Evolutionary conservation across 2,329 filamentous ascomycete species (phyloP).

Genomic region (Epichloe aotearoae): DNA sequence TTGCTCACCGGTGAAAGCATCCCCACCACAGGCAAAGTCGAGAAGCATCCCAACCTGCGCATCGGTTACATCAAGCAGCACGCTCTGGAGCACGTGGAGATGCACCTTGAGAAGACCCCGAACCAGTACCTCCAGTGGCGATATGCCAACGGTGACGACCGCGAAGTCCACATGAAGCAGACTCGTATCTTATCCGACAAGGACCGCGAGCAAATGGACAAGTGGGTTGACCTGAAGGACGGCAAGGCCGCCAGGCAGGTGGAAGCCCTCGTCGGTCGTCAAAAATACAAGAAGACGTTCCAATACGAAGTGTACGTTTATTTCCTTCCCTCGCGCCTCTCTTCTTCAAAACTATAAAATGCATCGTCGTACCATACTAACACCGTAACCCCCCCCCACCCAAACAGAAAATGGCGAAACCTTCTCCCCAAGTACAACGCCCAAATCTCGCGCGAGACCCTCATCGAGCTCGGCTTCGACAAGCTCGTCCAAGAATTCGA

Average conservation of each 20-base stretch:
- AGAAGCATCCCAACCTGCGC: slow-evolving; percentile 97
- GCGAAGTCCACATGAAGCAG: slow-evolving; percentile 95
- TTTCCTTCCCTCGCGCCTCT: slow-evolving; percentile 7
- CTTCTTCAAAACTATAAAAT: background rate
- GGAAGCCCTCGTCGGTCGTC: slow-evolving; percentile 83
- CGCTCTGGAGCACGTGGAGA: slow-evolving; percentile 96
- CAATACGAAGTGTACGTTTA: slow-evolving; percentile 78
- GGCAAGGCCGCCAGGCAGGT: slow-evolving; percentile 66
- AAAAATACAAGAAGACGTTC: slow-evolving; percentile 98
- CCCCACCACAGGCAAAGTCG: slow-evolving; percentile 71
- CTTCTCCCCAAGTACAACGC: slow-evolving; percentile 88
- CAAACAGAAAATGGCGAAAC: slow-evolving; percentile 67
- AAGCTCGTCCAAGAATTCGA: slow-evolving; percentile 98
- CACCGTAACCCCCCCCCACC: too few species aligned
- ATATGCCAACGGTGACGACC: slow-evolving; percentile 92
- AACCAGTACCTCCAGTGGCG: slow-evolving; percentile 99
- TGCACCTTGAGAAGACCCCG: slow-evolving; percentile 98
- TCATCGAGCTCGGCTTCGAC: slow-evolving; percentile 71
- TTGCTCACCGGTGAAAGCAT: slow-evolving; percentile 86
- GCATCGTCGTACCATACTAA: too few species aligned
- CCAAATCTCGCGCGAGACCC: slow-evolving; percentile 84
- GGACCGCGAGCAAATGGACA: slow-evolving; percentile 86
- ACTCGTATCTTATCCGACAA: slow-evolving; percentile 77
- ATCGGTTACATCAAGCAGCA: slow-evolving; percentile 99
- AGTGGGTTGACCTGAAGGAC: slow-evolving; percentile 70